Percentiles rank a stretch among this genome's conserved stretches.
phyloP scores from a whole-genome alignment of 2,329 filamentous ascomycete species.

The Alternaria sp. region DNA sequence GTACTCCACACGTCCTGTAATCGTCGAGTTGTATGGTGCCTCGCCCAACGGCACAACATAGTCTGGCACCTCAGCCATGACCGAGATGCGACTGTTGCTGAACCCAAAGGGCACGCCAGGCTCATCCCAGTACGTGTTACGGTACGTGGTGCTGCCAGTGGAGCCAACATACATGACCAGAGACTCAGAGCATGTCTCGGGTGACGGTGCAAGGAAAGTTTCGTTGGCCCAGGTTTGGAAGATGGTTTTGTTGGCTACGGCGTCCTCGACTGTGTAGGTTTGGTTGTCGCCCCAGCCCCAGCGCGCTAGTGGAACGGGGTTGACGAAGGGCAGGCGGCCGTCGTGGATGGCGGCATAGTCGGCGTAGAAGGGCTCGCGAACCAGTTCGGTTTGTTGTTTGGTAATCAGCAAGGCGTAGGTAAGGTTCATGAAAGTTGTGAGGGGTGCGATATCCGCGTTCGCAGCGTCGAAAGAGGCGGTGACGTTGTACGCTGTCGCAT shows the following conservation, averaged over 20 bases:
- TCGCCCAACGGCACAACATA: conserved; percentile 58
- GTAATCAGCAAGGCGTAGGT: conserved; percentile 60
- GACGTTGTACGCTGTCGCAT: conserved; percentile 49
- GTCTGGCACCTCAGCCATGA: conserved; percentile 59
- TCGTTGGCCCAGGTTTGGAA: conserved; percentile 61
- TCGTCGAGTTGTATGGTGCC: conserved; percentile 56
- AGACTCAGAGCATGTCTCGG: conserved; percentile 59
- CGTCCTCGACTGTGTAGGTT: conserved; percentile 52
- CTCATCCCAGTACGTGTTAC: conserved; percentile 55
- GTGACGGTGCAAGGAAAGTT: conserved; percentile 55
- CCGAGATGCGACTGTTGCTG: conserved; percentile 57
- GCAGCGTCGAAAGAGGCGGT: conserved; percentile 49
- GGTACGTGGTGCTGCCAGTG: conserved; percentile 51
- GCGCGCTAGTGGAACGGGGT: conserved; percentile 59
- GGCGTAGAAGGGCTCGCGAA: conserved; percentile 60
- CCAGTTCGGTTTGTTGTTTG: conserved; percentile 57
- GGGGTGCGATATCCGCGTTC: conserved; percentile 39
- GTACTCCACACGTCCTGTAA: conserved; percentile 60
- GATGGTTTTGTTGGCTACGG: conserved; percentile 60
- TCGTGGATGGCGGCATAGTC: conserved; percentile 59
- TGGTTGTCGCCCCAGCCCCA: conserved; percentile 59
- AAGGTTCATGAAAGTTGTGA: conserved; percentile 53
- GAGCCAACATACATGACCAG: conserved; percentile 60
- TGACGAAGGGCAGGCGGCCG: conserved; percentile 59
- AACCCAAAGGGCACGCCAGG: conserved; percentile 62